phyloP scores from a whole-genome alignment of 140 eudicot species.

The Oenanthe javanica region DNA sequence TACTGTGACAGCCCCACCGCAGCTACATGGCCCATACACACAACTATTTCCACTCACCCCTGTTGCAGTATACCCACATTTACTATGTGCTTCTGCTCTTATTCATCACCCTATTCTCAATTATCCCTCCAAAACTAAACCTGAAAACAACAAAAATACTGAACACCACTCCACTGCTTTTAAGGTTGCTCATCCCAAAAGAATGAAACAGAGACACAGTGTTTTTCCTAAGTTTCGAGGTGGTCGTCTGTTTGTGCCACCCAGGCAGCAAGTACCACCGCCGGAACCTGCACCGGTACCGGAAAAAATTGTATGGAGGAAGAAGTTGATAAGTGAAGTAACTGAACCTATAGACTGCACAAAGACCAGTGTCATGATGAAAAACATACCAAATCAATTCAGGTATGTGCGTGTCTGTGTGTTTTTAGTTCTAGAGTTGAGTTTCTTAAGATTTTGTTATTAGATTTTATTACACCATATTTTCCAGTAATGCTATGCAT shows the following conservation, averaged over 20 bases:
- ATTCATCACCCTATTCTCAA: not conserved
- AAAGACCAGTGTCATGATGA: constrained; percentile 40
- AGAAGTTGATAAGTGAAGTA: not conserved
- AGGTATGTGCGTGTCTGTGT: not conserved
- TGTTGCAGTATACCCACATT: not conserved
- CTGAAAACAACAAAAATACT: not conserved
- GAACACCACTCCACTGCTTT: not conserved
- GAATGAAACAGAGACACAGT: not conserved
- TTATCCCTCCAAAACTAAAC: not conserved
- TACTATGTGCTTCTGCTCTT: not conserved
- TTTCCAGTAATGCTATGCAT: no score
- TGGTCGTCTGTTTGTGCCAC: not conserved
- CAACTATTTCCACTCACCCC: not conserved
- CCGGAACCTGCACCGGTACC: not conserved
- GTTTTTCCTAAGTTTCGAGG: not conserved
- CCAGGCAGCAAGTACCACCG: not conserved
- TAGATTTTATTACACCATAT: not conserved
- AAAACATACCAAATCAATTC: constrained; percentile 36
- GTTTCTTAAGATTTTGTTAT: not conserved
- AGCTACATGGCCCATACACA: not conserved
- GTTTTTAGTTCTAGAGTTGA: not conserved
- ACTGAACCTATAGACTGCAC: not conserved
- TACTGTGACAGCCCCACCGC: not conserved
- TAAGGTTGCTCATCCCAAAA: not conserved
- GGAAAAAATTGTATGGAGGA: not conserved